These are phyloP conservation scores for Umbilicaria muhlenbergii DNA, from an alignment of 495 filamentous ascomycete genomes.

Conservation along the genomic window DNA sequence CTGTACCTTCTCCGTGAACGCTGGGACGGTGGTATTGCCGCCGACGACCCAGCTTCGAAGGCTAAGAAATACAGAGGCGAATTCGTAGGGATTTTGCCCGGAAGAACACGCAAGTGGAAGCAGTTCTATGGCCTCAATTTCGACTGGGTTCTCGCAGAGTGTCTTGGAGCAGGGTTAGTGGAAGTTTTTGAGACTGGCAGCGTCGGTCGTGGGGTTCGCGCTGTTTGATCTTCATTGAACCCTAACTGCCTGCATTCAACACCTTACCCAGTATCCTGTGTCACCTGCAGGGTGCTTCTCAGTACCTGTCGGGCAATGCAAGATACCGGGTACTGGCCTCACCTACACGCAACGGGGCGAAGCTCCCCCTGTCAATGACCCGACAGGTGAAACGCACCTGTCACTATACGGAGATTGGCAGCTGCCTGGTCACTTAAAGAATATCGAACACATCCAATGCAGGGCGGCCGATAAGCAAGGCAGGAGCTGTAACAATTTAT, in stretches of 20 bases:
- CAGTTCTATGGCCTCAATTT: slow-evolving; percentile 62
- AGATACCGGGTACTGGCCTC: no score
- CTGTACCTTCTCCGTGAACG: slow-evolving; percentile 51
- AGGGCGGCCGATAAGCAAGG: no score
- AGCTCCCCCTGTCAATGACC: no score
- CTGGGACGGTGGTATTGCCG: slow-evolving; percentile 65
- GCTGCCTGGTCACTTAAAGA: no score
- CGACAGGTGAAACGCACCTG: no score
- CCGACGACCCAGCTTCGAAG: slow-evolving; percentile 35
- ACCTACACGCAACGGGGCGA: no score
- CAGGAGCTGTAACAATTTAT: no score
- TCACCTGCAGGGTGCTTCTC: no score
- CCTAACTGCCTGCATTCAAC: neutral
- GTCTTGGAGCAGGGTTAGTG: slow-evolving; percentile 60
- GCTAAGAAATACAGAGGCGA: slow-evolving; percentile 54
- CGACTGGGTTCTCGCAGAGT: slow-evolving; percentile 64
- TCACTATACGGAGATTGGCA: no score
- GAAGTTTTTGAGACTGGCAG: slow-evolving; percentile 77
- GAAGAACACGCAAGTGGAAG: slow-evolving; percentile 66
- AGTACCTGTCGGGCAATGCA: no score
- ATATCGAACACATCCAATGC: no score
- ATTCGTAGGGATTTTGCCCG: slow-evolving; percentile 53
- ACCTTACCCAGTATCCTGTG: no score
- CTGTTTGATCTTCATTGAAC: slow-evolving; percentile 19
- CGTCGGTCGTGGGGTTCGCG: slow-evolving; percentile 58